These are phyloP conservation scores for Russula brevipes DNA, from an alignment of 768 basidiomycete genomes.

Conservation along the genomic window DNA sequence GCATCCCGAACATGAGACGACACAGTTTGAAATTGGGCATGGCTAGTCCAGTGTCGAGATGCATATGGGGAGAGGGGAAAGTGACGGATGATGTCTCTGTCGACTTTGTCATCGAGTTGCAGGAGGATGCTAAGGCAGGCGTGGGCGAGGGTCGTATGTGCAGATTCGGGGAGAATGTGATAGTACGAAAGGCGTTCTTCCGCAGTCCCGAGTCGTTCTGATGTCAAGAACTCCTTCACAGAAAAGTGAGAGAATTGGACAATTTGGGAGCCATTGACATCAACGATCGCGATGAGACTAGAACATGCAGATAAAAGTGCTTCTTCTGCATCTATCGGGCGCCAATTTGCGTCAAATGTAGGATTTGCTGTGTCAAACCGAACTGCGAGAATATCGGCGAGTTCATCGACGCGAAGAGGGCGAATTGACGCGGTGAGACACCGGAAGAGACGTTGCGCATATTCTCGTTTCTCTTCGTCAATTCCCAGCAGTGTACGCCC, in stretches of 20 bases:
- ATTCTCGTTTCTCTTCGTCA: background rate
- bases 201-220: background rate
- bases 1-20: background rate
- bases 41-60: conserved; percentile 8
- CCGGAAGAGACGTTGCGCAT: background rate
- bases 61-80: background rate
- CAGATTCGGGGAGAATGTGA: background rate
- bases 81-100: background rate
- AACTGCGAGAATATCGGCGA: conserved; percentile 8
- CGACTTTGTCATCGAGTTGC: background rate
- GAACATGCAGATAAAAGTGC: conserved; percentile 2
- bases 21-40: background rate
- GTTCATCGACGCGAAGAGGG: conserved; percentile 5
- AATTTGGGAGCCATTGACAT: background rate
- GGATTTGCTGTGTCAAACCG: background rate
- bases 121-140: conserved; percentile 6
- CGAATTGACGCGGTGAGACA: conserved; percentile 1
- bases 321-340: conserved; percentile 1
- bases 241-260: conserved; percentile 20
- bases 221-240: conserved; percentile 17
- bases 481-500: background rate
- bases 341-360: background rate
- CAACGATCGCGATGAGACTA: background rate
- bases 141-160: conserved; percentile 2
- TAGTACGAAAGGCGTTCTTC: conserved; percentile 6